Conservation (phyloP, 331 rosid species). For the Malus hybrid region DNA sequence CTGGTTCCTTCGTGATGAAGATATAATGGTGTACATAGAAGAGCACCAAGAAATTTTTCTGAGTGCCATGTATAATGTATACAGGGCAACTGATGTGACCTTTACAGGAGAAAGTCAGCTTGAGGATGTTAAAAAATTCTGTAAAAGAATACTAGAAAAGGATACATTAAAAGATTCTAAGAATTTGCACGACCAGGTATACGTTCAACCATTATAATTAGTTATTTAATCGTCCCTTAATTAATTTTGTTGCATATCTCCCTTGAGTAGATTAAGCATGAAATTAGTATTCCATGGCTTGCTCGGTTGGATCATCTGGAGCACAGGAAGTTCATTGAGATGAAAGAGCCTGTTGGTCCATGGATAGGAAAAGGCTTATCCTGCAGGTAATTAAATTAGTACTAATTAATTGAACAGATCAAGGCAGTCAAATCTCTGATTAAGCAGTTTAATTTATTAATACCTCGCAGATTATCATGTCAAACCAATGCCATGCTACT, state of each 20-base stretch:
- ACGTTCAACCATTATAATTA: neutral
- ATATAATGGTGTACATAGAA: neutral
- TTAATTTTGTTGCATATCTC: neutral
- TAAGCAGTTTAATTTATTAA: neutral
- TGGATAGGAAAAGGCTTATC: neutral
- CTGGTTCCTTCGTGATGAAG: slow-evolving; percentile 6
- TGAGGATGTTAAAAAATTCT: neutral
- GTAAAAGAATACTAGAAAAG: neutral
- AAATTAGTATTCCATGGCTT: slow-evolving; percentile 9
- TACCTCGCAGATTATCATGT: neutral
- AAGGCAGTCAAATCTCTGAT: neutral
- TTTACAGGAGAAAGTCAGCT: neutral
- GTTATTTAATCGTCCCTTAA: neutral
- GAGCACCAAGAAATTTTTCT: neutral
- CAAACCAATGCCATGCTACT: neutral
- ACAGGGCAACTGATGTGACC: slow-evolving; percentile 6
- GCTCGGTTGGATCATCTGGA: slow-evolving; percentile 20
- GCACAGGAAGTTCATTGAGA: slow-evolving; percentile 12
- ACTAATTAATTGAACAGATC: neutral
- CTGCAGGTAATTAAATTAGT: neutral
- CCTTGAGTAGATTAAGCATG: slow-evolving; percentile 2
- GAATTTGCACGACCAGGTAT: neutral
- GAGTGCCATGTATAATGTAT: slow-evolving; percentile 2
- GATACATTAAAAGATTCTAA: neutral
- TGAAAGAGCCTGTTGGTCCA: neutral